Evolutionary conservation across 306 rosid species (phyloP), one percentile per base, ranked within the genome.

Genomic region (Betula pendula): DNA sequence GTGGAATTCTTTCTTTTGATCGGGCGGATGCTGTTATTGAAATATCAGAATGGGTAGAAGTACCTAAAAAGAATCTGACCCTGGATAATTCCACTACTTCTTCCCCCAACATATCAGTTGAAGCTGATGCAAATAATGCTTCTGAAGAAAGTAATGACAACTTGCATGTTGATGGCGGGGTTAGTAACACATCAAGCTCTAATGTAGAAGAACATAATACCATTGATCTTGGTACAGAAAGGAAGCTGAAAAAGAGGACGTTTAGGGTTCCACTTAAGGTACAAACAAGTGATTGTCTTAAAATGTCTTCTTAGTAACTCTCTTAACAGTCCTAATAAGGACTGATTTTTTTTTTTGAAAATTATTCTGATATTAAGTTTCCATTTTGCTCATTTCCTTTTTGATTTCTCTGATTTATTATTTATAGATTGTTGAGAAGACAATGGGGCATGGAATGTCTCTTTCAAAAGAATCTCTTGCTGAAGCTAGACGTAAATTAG

Each of bases 1-100:
- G 99, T 88, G 99, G 97, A 84, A 80, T 92, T 79, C 81, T 95
- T 77, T 90, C 96, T 80, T 85, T 95, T 80, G 99, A 95, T 73
- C 89, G 97, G 80, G 97, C 97, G 66, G 99, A 92, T 78, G 97
- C 99, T 73, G 88, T 92, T 71, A 75, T 95, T 71, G 99, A 95
- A 88, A 88, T 89, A 76, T 74, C 93, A 20, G 99, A 95, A 86
- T 95, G 96, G 99, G 93, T 95, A 70, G 99, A 95, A 81, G 91
- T 95, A 83, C 97, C 92, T 63, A 88, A 59, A 77, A 90, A 87
- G 82, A 92, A 88, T 82, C 74, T 87, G 73, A 86, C 96, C 47
- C 19, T 89, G 51, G 99, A 90, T 78, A 92, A 95, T 83, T 87
- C 97, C 76, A 90, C 96, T 53, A 42, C 45, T 80, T 75, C 85